Base-by-base conservation (phyloP, 2,329 filamentous ascomycete genomes). In the Neonectria hederae region DNA sequence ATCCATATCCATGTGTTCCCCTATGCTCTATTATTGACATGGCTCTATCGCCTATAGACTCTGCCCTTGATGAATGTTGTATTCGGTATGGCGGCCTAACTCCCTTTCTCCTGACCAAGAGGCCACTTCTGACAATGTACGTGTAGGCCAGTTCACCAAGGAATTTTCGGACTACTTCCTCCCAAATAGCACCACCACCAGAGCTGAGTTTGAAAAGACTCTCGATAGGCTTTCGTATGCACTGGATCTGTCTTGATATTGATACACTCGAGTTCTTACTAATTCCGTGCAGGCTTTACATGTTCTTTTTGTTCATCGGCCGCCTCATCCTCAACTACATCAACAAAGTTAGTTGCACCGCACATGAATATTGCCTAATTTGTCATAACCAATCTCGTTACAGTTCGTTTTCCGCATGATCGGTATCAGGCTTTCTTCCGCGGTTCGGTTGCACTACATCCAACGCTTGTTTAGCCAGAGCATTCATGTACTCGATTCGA, bases 251-350 rank as follows among this genome's bases (percentile, higher is more conserved):
- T 9, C 8, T 30, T n/a, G 7, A 17, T 17, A 26, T 32, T 24
- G 9, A 19, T 43, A 17, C 3, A 19, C 3, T n/a, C 5, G 26
- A 21, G 22, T 5, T 19, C 14, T 49, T 52, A 13, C 63, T 69
- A 21, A 62, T 22, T 4, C 46, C 45, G 19, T 28, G 24, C 64
- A 88, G 86, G 1, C 79, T 94, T 0, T 92, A 89, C 76, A 88
- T 93, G 71, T 85, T 93, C 59, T 87, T 88, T 59, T 81, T 94
- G 7, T 94, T 93, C 75, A 77, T 93, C 43, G 90, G 81, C 14
- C 87, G 90, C 52, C 89, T 92, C 68, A 73, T 80, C 19, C 79
- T 92, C 43, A 87, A 86, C 64, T 93, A 92, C 66, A 79, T 89
- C 63, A 85, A 85, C 68, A 87, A 86, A 76, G 83, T 83, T 69